These are phyloP conservation scores for Russula foetens DNA, from an alignment of 768 basidiomycete species.

Conservation along the genomic window DNA sequence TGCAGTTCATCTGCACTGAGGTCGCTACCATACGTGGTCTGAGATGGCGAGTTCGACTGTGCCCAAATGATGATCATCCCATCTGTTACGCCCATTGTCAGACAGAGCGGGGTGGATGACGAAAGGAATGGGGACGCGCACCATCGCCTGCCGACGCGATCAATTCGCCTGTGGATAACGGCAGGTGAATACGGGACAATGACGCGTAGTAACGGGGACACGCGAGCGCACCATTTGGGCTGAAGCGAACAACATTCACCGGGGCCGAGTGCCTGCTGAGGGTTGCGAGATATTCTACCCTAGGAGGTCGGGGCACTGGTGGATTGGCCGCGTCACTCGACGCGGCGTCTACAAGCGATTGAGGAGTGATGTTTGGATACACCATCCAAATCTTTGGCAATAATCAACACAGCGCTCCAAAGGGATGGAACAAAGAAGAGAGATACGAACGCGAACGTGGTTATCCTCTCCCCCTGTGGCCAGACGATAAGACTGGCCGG, in stretches of 20 bases:
- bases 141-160: conserved; percentile 98
- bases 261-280: conserved; percentile 87
- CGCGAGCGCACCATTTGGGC: conserved; percentile 69
- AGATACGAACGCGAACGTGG: conserved; percentile 78
- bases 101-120: not conserved
- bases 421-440: not conserved
- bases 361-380: conserved; percentile 78
- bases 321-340: conserved; percentile 27
- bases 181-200: conserved; percentile 1
- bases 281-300: conserved; percentile 94
- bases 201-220: not conserved
- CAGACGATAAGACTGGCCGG: conserved; percentile 73
- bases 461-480: conserved; percentile 97
- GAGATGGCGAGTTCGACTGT: conserved; percentile 63
- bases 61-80: conserved; percentile 98
- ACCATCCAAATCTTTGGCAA: conserved; percentile 80
- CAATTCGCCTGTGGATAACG: conserved; percentile 53
- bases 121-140: conserved; percentile 31
- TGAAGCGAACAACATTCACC: conserved; percentile 94
- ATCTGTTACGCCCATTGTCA: conserved; percentile 40
- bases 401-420: not conserved
- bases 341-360: conserved; percentile 41
- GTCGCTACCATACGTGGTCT: conserved; percentile 77
- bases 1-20: conserved; percentile 68
- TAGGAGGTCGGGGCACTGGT: conserved; percentile 51